Evolutionary conservation across 495 filamentous ascomycete species (phyloP).

Genomic region (Trichocladium antarcticum): DNA sequence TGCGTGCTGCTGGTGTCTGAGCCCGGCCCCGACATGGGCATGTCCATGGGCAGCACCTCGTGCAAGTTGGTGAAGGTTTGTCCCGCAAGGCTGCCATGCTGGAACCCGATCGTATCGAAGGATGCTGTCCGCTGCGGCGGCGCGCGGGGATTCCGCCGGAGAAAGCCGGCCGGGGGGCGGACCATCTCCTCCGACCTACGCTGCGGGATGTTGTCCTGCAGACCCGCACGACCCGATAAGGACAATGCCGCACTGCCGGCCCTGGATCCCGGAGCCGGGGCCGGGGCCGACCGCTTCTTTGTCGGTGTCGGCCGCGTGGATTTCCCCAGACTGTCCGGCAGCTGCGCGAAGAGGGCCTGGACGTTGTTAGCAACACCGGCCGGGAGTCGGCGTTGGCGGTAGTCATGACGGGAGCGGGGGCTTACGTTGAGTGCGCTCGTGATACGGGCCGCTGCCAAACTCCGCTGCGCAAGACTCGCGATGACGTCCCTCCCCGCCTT

Average conservation of each 20-base stretch:
- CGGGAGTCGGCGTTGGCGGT: too few relatives aligned
- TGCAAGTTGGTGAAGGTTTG: constrained; percentile 23
- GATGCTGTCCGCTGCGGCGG: constrained; percentile 25
- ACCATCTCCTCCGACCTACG: constrained; percentile 42
- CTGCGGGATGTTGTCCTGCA: constrained; percentile 19
- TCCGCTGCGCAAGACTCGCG: constrained; percentile 63
- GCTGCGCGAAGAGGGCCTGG: constrained; percentile 65
- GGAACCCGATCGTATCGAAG: constrained; percentile 24
- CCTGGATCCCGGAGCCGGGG: constrained; percentile 41
- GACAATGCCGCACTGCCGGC: constrained; percentile 16
- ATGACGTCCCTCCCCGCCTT: constrained; percentile 74
- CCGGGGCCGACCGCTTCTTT: constrained; percentile 50
- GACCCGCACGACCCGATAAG: constrained; percentile 18
- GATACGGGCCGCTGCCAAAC: constrained; percentile 79
- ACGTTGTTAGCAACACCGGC: constrained; percentile 1
- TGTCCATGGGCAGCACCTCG: constrained; percentile 25
- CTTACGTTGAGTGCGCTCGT: constrained; percentile 60
- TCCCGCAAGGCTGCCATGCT: constrained; percentile 16
- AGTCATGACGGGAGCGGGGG: too few relatives aligned
- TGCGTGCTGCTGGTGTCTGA: constrained; percentile 20
- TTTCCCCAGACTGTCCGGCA: constrained; percentile 56
- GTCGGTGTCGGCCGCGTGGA: constrained; percentile 29
- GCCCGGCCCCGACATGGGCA: constrained; percentile 16
- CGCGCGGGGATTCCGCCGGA: constrained; percentile 8
- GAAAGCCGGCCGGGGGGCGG: constrained; percentile 27